phyloP scores from a whole-genome alignment of 139 green algal species.

The Picochlorum sp. region DNA sequence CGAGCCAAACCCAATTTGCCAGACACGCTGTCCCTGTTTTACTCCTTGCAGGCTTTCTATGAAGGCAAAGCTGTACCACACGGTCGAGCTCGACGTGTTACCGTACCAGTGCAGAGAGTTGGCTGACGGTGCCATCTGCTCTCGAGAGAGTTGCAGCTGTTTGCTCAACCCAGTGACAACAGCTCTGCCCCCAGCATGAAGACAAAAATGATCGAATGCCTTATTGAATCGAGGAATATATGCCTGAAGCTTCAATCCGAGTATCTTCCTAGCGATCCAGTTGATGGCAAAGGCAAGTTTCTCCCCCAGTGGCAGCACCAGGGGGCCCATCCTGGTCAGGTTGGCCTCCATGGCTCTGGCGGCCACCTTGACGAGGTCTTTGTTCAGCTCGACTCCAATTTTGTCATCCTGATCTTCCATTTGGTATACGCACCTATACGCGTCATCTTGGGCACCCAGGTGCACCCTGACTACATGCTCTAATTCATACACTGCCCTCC shows the following conservation, averaged over 20 bases:
- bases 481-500: slow-evolving; percentile 63
- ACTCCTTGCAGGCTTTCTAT: slow-evolving; percentile 60
- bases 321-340: slow-evolving; percentile 46
- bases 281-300: slow-evolving; percentile 47
- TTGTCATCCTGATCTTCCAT: slow-evolving; percentile 28
- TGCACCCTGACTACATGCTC: slow-evolving; percentile 57
- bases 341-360: slow-evolving; percentile 44
- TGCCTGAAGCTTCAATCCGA: slow-evolving; percentile 21
- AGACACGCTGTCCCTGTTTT: slow-evolving; percentile 61
- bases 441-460: slow-evolving; percentile 46
- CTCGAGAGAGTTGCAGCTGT: slow-evolving; percentile 50
- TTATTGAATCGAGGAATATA: slow-evolving; percentile 74
- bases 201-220: slow-evolving; percentile 81
- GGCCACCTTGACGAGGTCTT: slow-evolving; percentile 45
- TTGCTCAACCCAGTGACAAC: slow-evolving; percentile 70
- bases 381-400: slow-evolving; percentile 49
- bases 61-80: slow-evolving; percentile 78
- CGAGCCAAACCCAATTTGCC: slow-evolving; percentile 89
- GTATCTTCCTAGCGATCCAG: slow-evolving; percentile 28
- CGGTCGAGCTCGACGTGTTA: slow-evolving; percentile 72
- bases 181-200: slow-evolving; percentile 63
- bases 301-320: slow-evolving; percentile 51
- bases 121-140: slow-evolving; percentile 40
- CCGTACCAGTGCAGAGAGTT: slow-evolving; percentile 63
- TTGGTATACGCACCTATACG: slow-evolving; percentile 63